These are phyloP conservation scores for Phytophthora pistaciae DNA, from an alignment of 352 stramenopile genomes.

Conservation along the genomic window DNA sequence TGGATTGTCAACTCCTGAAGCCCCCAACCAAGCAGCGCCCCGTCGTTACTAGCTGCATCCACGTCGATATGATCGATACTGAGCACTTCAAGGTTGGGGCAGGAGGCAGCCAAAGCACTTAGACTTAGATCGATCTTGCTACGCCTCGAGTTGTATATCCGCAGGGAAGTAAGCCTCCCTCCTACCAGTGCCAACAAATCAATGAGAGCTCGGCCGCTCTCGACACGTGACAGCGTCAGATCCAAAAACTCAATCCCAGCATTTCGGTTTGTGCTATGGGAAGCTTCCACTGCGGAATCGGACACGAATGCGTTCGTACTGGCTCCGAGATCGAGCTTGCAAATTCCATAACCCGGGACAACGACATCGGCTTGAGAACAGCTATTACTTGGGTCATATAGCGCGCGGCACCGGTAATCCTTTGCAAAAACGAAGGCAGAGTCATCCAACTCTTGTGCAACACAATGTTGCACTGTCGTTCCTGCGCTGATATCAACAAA, in stretches of 20 bases:
- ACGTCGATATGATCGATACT: not conserved
- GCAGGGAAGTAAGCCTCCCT: not conserved
- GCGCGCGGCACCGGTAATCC: not conserved
- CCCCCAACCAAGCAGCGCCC: not conserved
- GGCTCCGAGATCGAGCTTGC: not conserved
- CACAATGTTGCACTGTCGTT: no score
- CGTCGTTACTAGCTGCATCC: not conserved
- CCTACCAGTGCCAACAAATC: not conserved
- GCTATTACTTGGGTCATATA: not conserved
- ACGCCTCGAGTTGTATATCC: not conserved
- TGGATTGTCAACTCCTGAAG: not conserved
- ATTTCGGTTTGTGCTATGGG: not conserved
- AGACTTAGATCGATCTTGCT: not conserved
- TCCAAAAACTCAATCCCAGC: not conserved
- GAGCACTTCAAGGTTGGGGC: not conserved
- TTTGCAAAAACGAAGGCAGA: no score
- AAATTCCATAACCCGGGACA: conserved; percentile 12
- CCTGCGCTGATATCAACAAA: not conserved
- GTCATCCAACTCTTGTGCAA: no score
- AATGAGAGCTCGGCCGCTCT: not conserved
- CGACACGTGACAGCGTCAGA: not conserved
- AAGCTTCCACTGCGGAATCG: not conserved
- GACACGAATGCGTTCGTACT: not conserved
- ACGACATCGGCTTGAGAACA: not conserved
- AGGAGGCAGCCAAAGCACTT: not conserved